Evolutionary conservation across 345 rosid species (phyloP).

Genomic region (Populus simonii): DNA sequence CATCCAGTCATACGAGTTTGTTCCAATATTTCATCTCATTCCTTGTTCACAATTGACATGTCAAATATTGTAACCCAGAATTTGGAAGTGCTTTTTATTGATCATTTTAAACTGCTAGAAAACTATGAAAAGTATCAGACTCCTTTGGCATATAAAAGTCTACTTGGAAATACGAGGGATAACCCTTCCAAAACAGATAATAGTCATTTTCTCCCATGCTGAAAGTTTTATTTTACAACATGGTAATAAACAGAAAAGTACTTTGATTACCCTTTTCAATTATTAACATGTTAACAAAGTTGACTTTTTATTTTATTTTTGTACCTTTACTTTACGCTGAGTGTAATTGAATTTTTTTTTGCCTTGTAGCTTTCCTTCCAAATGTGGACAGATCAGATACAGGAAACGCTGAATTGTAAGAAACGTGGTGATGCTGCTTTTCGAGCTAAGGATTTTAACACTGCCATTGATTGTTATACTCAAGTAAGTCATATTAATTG

Average conservation of each 20-base stretch:
- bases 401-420: slow-evolving; percentile 84
- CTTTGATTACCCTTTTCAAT: neutral
- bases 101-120: neutral
- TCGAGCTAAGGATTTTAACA: slow-evolving; percentile 35
- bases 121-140: neutral
- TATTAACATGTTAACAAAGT: neutral
- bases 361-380: slow-evolving; percentile 60
- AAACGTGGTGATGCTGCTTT: slow-evolving; percentile 46
- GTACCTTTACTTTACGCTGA: neutral
- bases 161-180: neutral
- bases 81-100: neutral
- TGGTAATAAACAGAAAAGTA: neutral
- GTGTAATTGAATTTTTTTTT: neutral
- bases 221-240: neutral
- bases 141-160: neutral
- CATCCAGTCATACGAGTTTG: neutral
- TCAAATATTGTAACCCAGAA: neutral
- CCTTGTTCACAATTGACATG: neutral
- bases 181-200: neutral
- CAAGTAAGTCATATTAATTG: slow-evolving; percentile 38
- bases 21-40: neutral
- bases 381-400: slow-evolving; percentile 96
- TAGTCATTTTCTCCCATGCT: neutral
- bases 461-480: slow-evolving; percentile 54
- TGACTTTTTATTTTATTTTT: neutral